Base-by-base conservation (phyloP, 2,329 filamentous ascomycete genomes). In the Aspergillus novoparasiticus region DNA sequence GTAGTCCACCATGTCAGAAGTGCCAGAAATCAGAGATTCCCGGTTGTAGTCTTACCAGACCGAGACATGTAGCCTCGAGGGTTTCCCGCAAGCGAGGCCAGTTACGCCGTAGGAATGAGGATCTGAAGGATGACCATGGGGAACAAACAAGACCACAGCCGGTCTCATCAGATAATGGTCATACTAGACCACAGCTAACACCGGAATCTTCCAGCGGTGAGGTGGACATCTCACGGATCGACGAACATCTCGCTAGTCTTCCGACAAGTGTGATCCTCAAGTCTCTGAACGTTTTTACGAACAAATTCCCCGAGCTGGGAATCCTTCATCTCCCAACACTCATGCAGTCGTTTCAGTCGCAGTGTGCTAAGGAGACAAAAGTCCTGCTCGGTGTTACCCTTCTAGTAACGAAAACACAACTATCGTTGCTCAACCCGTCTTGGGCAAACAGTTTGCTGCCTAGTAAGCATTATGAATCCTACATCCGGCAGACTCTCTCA, bases 281-380 rank as follows among this genome's bases (percentile, higher is more conserved):
- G 32, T 59, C 43, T 2, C 8, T 59, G 32, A 59, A 59, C 23
- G 36, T 59, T n/a, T 59, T 59, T 19, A 50, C 43, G 12, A 59
- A 59, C n/a, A 59, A 51, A 32, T 59, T 59, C 50, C 57, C 57
- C 1, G 57, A 59, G 34, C 23, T 59, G 30, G 57, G 57, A 28
- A 51, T 59, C 12, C 21, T 51, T 4, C 57, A 59, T 36, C 19
- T 59, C 9, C 57, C 45, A 12, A 36, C 45, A 6, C 21, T 59
- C 28, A 59, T 51, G 30, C 28, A 39, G 23, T 46, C 45, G 9
- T 50, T 59, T 6, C n/a, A 58, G 12, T 28, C 28, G 4, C 11
- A 6, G 11, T 36, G 34, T 14, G 39, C 57, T 6, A 28, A 39
- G 46, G 28, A 28, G 32, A 59, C 30, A 9, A 59, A 41, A 21